A percentile compares a stretch with the other conserved stretches of the same genome.
phyloP scores from a whole-genome alignment of 768 basidiomycete species.

The Lactarius akahatsu region DNA sequence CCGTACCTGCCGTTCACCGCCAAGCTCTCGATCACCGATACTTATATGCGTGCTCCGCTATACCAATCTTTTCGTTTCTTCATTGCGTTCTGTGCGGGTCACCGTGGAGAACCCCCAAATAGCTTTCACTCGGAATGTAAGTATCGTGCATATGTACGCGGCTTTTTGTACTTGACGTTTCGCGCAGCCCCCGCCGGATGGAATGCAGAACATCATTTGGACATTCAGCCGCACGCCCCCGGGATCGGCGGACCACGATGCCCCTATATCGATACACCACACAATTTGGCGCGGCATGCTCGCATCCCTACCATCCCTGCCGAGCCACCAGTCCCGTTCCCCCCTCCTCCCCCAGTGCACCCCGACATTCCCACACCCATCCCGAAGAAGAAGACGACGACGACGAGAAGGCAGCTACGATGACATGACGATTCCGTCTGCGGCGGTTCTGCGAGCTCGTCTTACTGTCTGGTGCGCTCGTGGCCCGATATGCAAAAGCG shows the following conservation, averaged over 20 bases:
- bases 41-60: too few relatives aligned
- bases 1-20: constrained; percentile 51
- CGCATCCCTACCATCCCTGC: constrained; percentile 33
- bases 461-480: constrained; percentile 55
- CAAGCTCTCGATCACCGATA: constrained; percentile 35
- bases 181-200: constrained; percentile 45
- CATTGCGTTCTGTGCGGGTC: background rate
- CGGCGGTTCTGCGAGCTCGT: constrained; percentile 42
- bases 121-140: constrained; percentile 10
- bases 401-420: too few relatives aligned
- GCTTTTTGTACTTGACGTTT: too few relatives aligned
- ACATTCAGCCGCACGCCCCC: constrained; percentile 56
- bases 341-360: too few relatives aligned
- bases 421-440: too few relatives aligned
- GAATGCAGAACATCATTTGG: constrained; percentile 52
- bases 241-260: constrained; percentile 40
- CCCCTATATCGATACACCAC: constrained; percentile 49
- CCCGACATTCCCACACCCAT: background rate
- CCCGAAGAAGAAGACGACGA: background rate
- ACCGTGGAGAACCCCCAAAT: constrained; percentile 5
- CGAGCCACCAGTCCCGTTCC: background rate
- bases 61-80: too few relatives aligned
- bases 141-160: too few relatives aligned
- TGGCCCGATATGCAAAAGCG: constrained; percentile 52
- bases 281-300: constrained; percentile 44